Base-by-base conservation (phyloP, 208 protist genomes). In the Lotmaria passim region DNA sequence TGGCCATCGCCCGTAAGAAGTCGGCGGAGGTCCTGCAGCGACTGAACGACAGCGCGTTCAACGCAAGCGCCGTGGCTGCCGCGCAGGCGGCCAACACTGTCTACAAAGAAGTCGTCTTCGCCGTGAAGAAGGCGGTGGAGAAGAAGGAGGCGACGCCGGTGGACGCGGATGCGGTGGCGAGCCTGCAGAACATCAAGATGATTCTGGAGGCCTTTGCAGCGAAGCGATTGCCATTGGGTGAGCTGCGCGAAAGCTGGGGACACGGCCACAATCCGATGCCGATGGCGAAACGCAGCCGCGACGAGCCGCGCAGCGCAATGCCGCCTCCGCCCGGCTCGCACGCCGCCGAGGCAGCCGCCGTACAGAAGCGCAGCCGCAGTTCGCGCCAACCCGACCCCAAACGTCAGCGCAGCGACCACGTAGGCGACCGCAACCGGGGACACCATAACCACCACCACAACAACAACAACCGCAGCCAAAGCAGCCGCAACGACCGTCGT, bases 231-330 rank as follows among this genome's bases (percentile, higher is more conserved):
- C 88, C 91, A 11, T 81, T 86, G 31, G 83, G 73, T 19, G 72
- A 84, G 34, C 7, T 94, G 4, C 82, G 75, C 50, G 85, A 91
- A 66, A 94, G 88, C 68, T 96, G 91, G 91, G 23, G 28, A 14
- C 52, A 74, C 26, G 77, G 76, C 28, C 24, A 69, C n/a, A 77
- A 77, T 19, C 74, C 23, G 44, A 77, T 96, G 43, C 87, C 91
- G 21, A 52, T 68, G 10, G 19, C 82, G 39, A 89, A 84, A 64
- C 85, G 79, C 26, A 66, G 39, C 21, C 78, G 81, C 46, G 76
- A 81, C n/a, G 52, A 21, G 0, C 52, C 65, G 2, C 71, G 61
- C 24, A 48, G 50, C 10, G 28, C 28, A 11, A 69, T 77, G 48
- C 69, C 79, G 46, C 69, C 79, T 2, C 59, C 56, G 62, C 71